Percentiles rank a stretch among this genome's conserved stretches.
These are phyloP conservation scores for Barnettozyma hawaiiensis DNA, from an alignment of 1,139 yeast species.

Conservation along the genomic window DNA sequence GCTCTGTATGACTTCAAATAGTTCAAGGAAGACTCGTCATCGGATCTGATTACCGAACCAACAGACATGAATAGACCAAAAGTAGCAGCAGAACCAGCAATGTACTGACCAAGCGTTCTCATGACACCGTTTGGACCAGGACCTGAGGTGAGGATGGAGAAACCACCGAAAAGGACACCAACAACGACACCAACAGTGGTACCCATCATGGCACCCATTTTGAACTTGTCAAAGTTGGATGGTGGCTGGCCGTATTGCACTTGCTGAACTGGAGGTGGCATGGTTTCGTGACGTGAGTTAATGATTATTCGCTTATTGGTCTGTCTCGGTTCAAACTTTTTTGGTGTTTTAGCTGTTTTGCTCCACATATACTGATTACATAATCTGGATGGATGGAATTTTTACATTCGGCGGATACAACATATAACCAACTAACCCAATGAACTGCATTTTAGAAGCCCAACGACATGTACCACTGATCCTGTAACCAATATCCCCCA, in stretches of 20 bases:
- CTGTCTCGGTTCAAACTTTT: too few species aligned
- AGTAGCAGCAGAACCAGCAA: slow-evolving; percentile 94
- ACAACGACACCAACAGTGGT: slow-evolving; percentile 93
- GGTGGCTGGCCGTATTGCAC: slow-evolving; percentile 73
- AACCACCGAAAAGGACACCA: slow-evolving; percentile 91
- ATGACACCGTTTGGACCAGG: slow-evolving; percentile 98
- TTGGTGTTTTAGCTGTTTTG: too few species aligned
- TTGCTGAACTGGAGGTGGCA: slow-evolving; percentile 71
- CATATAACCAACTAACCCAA: too few species aligned
- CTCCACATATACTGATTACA: too few species aligned
- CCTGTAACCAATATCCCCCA: slow-evolving; percentile 45
- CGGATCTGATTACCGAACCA: slow-evolving; percentile 90
- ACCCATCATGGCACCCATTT: slow-evolving; percentile 98
- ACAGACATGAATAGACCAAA: slow-evolving; percentile 95
- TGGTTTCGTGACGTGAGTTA: not conserved
- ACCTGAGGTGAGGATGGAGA: slow-evolving; percentile 85
- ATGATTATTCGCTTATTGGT: too few species aligned
- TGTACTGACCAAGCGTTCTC: slow-evolving; percentile 94
- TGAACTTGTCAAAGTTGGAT: slow-evolving; percentile 89
- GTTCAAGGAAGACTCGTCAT: slow-evolving; percentile 24
- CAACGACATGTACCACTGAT: slow-evolving; percentile 45
- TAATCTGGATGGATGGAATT: too few species aligned
- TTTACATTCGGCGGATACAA: too few species aligned
- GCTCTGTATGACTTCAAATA: slow-evolving; percentile 18
- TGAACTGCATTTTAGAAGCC: slow-evolving; percentile 6